Percentiles rank a stretch among this genome's conserved stretches.
Conservation (phyloP, 331 rosid species). For the Saraca asoca region DNA sequence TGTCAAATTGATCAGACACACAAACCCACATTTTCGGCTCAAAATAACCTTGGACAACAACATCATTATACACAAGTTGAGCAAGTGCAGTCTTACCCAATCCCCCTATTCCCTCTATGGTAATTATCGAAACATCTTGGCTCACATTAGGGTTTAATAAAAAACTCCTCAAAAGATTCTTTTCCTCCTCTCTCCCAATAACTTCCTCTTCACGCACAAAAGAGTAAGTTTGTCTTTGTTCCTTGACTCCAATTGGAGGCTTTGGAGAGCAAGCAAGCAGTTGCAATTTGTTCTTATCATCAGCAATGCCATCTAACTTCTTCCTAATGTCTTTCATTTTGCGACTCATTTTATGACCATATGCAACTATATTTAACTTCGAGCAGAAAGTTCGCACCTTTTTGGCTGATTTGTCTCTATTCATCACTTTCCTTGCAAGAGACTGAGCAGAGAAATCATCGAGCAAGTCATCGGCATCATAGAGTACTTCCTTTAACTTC, state of each 20-base stretch:
- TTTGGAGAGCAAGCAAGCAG: neutral
- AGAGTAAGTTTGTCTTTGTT: neutral
- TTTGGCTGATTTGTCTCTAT: neutral
- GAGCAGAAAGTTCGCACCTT: conserved; percentile 10
- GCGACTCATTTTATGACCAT: neutral
- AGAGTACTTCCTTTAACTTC: conserved; percentile 9
- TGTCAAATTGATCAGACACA: too few species aligned
- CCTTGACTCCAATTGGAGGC: too few species aligned
- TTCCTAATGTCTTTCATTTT: conserved; percentile 3
- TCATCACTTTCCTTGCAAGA: conserved; percentile 7
- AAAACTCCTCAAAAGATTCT: neutral
- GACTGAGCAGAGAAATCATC: conserved; percentile 21
- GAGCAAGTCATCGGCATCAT: conserved; percentile 26
- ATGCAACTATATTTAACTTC: neutral
- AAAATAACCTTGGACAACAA: neutral
- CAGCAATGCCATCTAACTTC: neutral
- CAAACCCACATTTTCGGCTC: neutral
- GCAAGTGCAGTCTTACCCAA: neutral
- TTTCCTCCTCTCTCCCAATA: neutral
- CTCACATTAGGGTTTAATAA: neutral
- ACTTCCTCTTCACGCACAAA: neutral
- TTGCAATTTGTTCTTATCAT: neutral
- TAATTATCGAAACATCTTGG: neutral
- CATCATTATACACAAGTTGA: neutral
- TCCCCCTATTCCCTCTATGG: neutral